Conservation (phyloP, 2,329 filamentous ascomycete genomes). For the Elsinoe batatas region DNA sequence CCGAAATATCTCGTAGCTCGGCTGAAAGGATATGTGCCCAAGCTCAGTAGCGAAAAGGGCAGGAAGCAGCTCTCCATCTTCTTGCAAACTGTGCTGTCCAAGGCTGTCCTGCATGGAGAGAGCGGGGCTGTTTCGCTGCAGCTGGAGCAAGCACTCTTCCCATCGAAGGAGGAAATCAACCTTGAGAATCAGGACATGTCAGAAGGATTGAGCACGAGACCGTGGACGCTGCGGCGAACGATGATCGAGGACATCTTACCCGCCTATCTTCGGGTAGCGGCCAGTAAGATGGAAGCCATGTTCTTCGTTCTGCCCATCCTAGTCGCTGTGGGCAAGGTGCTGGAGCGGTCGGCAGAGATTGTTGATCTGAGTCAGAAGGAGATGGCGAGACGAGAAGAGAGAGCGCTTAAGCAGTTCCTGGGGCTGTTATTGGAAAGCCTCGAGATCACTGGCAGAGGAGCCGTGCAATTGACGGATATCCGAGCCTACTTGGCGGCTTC, state of each 20-base stretch:
- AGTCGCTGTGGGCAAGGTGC: background rate
- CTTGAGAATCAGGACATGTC: background rate
- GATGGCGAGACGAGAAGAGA: background rate
- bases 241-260: slow-evolving; percentile 3
- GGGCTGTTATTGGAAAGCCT: no score
- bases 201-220: background rate
- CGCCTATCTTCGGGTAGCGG: background rate
- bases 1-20: slow-evolving; percentile 54
- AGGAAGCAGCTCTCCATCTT: slow-evolving; percentile 49
- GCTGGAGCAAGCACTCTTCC: slow-evolving; percentile 20
- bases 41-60: slow-evolving; percentile 38
- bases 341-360: background rate
- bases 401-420: background rate
- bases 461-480: background rate
- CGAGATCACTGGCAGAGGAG: no score
- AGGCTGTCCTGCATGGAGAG: slow-evolving; percentile 31
- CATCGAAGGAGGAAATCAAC: background rate
- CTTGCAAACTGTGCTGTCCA: slow-evolving; percentile 41
- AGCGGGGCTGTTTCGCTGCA: slow-evolving; percentile 49
- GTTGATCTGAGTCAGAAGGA: background rate
- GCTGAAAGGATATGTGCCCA: slow-evolving; percentile 49
- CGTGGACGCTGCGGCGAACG: background rate
- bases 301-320: background rate
- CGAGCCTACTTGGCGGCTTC: background rate
- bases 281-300: background rate